These are phyloP conservation scores for Termitomyces sp. DNA, from an alignment of 768 basidiomycete genomes.

Conservation along the genomic window DNA sequence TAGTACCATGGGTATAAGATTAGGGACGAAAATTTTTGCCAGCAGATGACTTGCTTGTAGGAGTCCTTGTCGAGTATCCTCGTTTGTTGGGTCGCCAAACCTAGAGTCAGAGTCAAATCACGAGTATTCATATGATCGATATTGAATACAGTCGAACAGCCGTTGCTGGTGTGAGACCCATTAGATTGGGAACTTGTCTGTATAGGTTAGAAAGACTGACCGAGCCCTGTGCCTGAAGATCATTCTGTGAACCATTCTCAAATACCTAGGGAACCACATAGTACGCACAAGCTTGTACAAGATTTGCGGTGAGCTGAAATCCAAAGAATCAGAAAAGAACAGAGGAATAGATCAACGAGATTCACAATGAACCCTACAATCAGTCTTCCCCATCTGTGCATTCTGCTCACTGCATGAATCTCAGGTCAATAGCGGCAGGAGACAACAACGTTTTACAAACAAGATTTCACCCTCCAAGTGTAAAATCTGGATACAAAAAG, in stretches of 20 bases:
- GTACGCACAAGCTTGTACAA: background rate
- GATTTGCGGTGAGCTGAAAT: background rate
- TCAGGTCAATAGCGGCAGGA: background rate
- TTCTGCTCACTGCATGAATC: background rate
- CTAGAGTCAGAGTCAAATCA: background rate
- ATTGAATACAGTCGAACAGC: background rate
- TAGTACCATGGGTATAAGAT: background rate
- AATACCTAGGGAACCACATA: background rate
- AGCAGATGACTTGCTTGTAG: background rate
- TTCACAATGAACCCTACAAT: background rate
- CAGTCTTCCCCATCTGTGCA: background rate
- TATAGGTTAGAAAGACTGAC: background rate
- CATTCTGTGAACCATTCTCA: background rate
- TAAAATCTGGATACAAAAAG: background rate
- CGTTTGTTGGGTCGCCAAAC: background rate
- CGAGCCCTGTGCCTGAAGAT: background rate
- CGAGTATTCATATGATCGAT: background rate
- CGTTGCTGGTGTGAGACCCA: background rate
- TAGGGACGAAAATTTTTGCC: background rate
- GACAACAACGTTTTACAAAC: background rate
- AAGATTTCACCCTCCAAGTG: background rate
- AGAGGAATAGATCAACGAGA: background rate
- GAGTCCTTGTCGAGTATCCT: background rate
- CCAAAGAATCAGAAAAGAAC: background rate
- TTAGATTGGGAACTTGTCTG: background rate